These are phyloP conservation scores for Colletotrichum simmondsii DNA, from an alignment of 2,329 filamentous ascomycete species.

Conservation along the genomic window DNA sequence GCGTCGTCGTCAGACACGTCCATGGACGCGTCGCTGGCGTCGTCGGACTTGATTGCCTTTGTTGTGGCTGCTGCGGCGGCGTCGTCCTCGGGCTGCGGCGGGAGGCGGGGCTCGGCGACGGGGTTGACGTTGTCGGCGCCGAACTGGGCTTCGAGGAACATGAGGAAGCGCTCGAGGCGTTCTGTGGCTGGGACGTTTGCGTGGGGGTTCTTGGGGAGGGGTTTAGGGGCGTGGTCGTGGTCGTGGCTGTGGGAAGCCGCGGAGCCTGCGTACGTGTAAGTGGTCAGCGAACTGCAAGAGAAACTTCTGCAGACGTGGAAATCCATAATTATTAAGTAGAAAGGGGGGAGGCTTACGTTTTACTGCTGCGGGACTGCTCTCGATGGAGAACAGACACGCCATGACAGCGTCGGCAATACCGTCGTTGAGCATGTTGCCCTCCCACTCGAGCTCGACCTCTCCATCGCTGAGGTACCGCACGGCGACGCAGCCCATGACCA, in stretches of 20 bases:
- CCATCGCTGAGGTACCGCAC: conserved; percentile 82
- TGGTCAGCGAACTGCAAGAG: conserved; percentile 37
- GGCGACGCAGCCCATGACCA: conserved; percentile 90
- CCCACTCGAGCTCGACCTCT: conserved; percentile 93
- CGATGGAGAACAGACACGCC: conserved; percentile 89
- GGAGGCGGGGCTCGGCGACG: conserved; percentile 73
- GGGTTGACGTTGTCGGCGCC: conserved; percentile 84
- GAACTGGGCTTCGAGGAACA: conserved; percentile 98
- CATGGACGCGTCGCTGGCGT: conserved; percentile 37
- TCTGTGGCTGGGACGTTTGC: conserved; percentile 77
- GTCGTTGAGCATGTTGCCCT: conserved; percentile 97
- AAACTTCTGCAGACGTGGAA: not conserved
- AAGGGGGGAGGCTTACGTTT: conserved; percentile 78
- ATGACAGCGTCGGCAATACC: conserved; percentile 98
- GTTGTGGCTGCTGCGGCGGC: conserved; percentile 8
- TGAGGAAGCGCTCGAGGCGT: conserved; percentile 85
- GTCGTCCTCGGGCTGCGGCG: conserved; percentile 41
- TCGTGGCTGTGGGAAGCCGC: conserved; percentile 61
- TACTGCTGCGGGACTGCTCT: conserved; percentile 93
- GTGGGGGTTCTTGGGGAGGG: conserved; percentile 74
- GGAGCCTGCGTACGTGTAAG: conserved; percentile 59
- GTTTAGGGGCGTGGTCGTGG: conserved; percentile 39
- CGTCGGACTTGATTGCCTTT: conserved; percentile 44
- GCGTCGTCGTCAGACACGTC: conserved; percentile 37
- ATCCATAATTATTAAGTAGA: conserved; percentile 7